Percentiles rank a stretch among this genome's conserved stretches.
These are phyloP conservation scores for Austroboletus olivaceoglutinosus DNA, from an alignment of 1,284 basidiomycete species.

Conservation along the genomic window DNA sequence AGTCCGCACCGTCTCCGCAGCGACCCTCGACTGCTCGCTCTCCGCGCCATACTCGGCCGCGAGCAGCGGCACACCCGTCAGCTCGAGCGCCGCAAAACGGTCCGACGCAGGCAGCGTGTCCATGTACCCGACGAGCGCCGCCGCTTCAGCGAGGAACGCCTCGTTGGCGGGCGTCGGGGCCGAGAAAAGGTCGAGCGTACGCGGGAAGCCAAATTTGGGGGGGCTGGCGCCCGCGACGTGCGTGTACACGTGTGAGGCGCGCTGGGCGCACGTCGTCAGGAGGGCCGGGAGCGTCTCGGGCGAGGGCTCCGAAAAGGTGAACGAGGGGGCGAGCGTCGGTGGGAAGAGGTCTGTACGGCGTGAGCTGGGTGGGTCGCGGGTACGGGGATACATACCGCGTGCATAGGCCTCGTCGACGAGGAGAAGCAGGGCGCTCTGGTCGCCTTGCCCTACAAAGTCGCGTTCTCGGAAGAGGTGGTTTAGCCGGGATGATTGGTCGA, in stretches of 20 bases:
- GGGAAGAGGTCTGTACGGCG: constrained; percentile 49
- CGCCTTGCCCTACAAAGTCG: constrained; percentile 57
- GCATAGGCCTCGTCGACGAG: constrained; percentile 58
- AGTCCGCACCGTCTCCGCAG: constrained; percentile 43
- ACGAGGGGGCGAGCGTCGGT: constrained; percentile 43
- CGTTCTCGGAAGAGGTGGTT: constrained; percentile 38
- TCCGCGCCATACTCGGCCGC: constrained; percentile 45
- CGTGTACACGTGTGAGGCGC: constrained; percentile 57
- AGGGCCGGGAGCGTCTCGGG: constrained; percentile 40
- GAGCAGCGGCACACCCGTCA: constrained; percentile 50
- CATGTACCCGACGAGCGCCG: constrained; percentile 49
- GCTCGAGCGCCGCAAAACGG: constrained; percentile 60
- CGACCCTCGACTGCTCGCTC: constrained; percentile 55
- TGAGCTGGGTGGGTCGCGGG: constrained; percentile 16
- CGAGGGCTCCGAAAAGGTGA: constrained; percentile 30
- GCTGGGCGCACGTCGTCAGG: constrained; percentile 53
- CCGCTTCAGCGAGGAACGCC: constrained; percentile 43
- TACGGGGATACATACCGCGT: too few relatives aligned
- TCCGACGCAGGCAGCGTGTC: constrained; percentile 39
- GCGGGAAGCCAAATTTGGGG: constrained; percentile 30
- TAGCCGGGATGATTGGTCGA: constrained; percentile 36
- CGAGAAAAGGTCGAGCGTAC: constrained; percentile 44
- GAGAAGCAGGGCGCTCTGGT: constrained; percentile 51
- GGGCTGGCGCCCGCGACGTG: constrained; percentile 42
- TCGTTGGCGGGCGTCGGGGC: constrained; percentile 38